phyloP scores from a whole-genome alignment of 179 eudicot species.

The Beta macrorhiza region DNA sequence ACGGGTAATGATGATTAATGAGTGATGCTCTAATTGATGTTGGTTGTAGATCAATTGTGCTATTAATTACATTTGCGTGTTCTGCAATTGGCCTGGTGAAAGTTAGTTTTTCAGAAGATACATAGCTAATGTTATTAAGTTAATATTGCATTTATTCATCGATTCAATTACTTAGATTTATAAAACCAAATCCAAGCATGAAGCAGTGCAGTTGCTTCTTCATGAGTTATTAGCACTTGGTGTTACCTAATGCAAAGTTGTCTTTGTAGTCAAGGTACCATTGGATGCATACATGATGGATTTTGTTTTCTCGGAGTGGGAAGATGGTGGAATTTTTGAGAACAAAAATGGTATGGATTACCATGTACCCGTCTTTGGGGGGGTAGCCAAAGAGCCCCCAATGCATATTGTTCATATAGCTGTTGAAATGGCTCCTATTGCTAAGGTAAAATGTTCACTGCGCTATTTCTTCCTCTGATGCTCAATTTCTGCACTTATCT shows the following conservation, averaged over 20 bases:
- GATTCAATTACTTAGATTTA: not conserved
- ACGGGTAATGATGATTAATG: not conserved
- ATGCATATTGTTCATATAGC: constrained; percentile 96
- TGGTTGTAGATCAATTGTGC: not conserved
- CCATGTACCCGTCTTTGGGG: constrained; percentile 91
- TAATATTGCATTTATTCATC: not conserved
- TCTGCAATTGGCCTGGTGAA: not conserved
- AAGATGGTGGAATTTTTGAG: constrained; percentile 92
- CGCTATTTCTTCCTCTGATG: constrained; percentile 8
- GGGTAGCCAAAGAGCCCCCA: constrained; percentile 85
- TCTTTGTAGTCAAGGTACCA: constrained; percentile 88
- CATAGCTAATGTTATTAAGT: not conserved
- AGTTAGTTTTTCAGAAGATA: not conserved
- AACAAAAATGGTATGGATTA: constrained; percentile 87
- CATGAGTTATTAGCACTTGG: not conserved
- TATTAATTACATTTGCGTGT: not conserved
- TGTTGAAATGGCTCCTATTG: constrained; percentile 99
- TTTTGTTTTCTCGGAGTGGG: constrained; percentile 88
- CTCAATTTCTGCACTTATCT: not conserved
- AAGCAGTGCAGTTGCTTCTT: not conserved
- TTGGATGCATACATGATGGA: constrained; percentile 98
- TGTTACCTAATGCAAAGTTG: constrained; percentile 19
- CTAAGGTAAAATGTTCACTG: constrained; percentile 55
- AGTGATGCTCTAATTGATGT: not conserved
- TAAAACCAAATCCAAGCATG: not conserved